Evolutionary conservation across 2,329 filamentous ascomycete species (phyloP), one percentile per base, ranked within the genome.

Genomic region (Pseudodiploospora longispora): DNA sequence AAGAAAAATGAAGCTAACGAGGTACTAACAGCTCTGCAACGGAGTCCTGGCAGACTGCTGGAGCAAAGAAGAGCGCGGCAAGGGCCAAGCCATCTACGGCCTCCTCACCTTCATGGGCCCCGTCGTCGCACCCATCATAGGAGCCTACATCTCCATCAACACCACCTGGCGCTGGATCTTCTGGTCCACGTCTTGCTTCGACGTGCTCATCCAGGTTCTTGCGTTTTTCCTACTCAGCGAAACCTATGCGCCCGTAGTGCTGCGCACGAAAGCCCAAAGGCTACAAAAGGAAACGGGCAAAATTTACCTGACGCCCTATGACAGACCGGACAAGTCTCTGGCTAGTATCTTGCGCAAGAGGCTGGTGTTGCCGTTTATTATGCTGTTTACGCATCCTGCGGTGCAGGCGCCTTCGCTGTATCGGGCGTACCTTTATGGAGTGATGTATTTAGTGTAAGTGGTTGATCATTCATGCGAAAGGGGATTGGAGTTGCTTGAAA

Each of bases 201-300:
- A 57, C 4, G 66, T 63, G 5, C 41, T 53, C 0, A 48, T 73
- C 10, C 51, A 60, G 0, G 4, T 65, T 5, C 19, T 63, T 10
- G 65, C 67, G 32, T 31, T 70, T 7, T 6, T 68, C 37, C 59
- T 70, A 37, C 59, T 68, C 3, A 59, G 62, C 30, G 74, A 78
- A 56, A 72, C 72, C 41, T 65, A 67, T 1, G 66, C 68, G 1
- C 59, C 68, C 0, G 55, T 78, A 5, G 61, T 78, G 2, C 51
- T 66, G 44, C 59, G 60, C n/a, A 72, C 70, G 19, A 19, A 19
- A 52, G 62, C 64, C 0, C 47, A 49, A 3, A 56, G 59, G 4
- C 65, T 80, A 1, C 67, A 65, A 6, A 68, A 67, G 44, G 65
- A 72, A 43, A 78, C 73, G 0, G 72, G 75, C 8, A 80, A 80